Base-by-base conservation (phyloP, 805 yeast genomes). In the Pichia kluyveri region DNA sequence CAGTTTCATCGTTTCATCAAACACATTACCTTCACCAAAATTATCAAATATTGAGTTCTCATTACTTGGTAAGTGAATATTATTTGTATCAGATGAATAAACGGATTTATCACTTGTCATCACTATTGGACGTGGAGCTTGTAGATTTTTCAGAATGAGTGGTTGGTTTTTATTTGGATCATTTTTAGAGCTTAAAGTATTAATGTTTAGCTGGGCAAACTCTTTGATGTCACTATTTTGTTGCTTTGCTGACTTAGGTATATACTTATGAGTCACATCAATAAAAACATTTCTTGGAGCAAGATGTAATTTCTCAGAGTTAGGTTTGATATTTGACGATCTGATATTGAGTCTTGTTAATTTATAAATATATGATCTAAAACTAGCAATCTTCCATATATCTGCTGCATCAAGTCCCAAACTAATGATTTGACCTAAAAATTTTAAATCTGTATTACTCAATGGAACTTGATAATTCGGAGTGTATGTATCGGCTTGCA, bases 361-460 rank as follows among this genome's bases (percentile, higher is more conserved):
- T 43, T 80, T 77, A 50, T 67, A 72, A 9, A 90, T 74, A 55
- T 87, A 85, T 30, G 82, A 82, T 48, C 90, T 71, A 48, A 88
- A 63, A 4, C 77, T 77, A 15, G 82, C 81, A 12, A 91, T 66
- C 61, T 90, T 91, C 97, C 97, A 91, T 27, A 86, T 56, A 41
- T 88, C 95, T 8, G 69, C 71, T 10, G 80, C 87, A 8, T 70
- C 71, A 45, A 91, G 65, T 0, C 97, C 98, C n/a, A 86, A 71
- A 2, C 82, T 71, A 42, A 77, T 74, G 40, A 91, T 68, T 52
- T 82, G 79, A 37, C 77, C 77, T n/a, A 88, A 68, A 89, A 96
- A 84, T 32, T 72, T 72, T 48, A 75, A 71, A 61, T 86, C 96
- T 49, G 79, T 84, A 4, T 74, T 72, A 0, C 87, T 80, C 27